Evolutionary conservation across 495 filamentous ascomycete genomes (phyloP).

Genomic region (Hypoxylon cercidicola): DNA sequence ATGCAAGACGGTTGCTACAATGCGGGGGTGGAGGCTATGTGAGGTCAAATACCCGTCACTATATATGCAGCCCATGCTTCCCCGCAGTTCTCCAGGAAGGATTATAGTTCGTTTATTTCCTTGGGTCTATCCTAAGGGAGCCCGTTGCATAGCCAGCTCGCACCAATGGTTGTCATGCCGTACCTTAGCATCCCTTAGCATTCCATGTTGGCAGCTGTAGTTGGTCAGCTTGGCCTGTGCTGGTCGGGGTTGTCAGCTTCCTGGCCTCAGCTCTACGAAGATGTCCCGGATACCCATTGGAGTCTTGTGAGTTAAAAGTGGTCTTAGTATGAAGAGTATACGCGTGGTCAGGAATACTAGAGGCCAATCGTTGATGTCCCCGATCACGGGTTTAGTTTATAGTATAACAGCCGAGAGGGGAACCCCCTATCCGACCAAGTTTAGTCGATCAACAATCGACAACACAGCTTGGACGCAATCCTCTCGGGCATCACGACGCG

Average conservation of each 20-base stretch:
- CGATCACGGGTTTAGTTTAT: not conserved
- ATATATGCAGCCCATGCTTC: slow-evolving; percentile 21
- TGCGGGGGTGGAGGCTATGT: slow-evolving; percentile 39
- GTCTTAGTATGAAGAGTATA: slow-evolving; percentile 6
- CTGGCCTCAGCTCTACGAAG: slow-evolving; percentile 14
- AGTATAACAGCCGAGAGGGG: slow-evolving; percentile 15
- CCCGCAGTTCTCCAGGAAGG: slow-evolving; percentile 37
- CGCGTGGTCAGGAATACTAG: slow-evolving; percentile 6
- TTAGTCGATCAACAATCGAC: slow-evolving; percentile 21
- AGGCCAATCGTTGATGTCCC: not conserved
- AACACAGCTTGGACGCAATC: slow-evolving; percentile 2
- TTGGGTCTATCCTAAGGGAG: slow-evolving; percentile 33
- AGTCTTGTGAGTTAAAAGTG: not conserved
- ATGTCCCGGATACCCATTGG: not conserved
- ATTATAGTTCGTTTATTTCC: slow-evolving; percentile 33
- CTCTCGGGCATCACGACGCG: slow-evolving; percentile 14
- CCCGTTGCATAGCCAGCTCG: slow-evolving; percentile 31
- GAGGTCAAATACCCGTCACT: slow-evolving; percentile 42
- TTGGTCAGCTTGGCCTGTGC: slow-evolving; percentile 6
- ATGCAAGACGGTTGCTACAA: slow-evolving; percentile 35
- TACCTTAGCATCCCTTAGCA: slow-evolving; percentile 36
- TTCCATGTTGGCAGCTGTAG: slow-evolving; percentile 9
- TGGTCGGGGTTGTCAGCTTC: slow-evolving; percentile 19
- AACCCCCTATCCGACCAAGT: slow-evolving; percentile 9
- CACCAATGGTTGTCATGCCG: slow-evolving; percentile 36